phyloP scores from a whole-genome alignment of 208 protist genomes.

The Trypanosoma lewisi region DNA sequence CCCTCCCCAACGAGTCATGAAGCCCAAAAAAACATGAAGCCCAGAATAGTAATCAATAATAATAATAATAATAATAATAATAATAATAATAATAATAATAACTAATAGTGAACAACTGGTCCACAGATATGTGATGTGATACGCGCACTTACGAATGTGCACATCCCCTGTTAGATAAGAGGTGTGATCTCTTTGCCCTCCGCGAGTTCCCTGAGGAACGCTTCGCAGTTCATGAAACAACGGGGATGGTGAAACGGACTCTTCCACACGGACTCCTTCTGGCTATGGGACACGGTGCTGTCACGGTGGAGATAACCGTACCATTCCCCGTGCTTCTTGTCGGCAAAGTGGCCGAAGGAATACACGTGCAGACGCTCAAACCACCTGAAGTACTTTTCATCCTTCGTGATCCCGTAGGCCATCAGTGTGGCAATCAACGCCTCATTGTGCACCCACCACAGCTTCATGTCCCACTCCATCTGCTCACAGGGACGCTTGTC shows the following conservation, averaged over 20 bases:
- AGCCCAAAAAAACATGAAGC: too few relatives aligned
- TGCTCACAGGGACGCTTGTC: conserved; percentile 16
- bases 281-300: conserved; percentile 10
- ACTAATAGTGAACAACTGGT: too few relatives aligned
- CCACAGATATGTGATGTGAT: too few relatives aligned
- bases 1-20: too few relatives aligned
- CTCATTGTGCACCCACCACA: conserved; percentile 28
- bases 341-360: conserved; percentile 21
- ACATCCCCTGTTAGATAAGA: neutral
- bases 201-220: neutral
- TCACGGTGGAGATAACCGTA: conserved; percentile 24
- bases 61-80: too few relatives aligned
- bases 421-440: conserved; percentile 20
- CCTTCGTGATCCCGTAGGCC: conserved; percentile 16
- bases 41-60: too few relatives aligned
- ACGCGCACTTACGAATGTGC: too few relatives aligned
- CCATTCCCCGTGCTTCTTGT: conserved; percentile 25
- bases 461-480: conserved; percentile 26
- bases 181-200: conserved; percentile 4
- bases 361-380: conserved; percentile 17
- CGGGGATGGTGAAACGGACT: conserved; percentile 18
- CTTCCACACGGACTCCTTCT: conserved; percentile 17
- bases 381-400: conserved; percentile 18
- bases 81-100: too few relatives aligned
- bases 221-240: conserved; percentile 16